A percentile compares a stretch with the other conserved stretches of the same genome.
Evolutionary conservation across 1,284 basidiomycete genomes (phyloP).

Genomic region (Neotropicomus parvogracilis): DNA sequence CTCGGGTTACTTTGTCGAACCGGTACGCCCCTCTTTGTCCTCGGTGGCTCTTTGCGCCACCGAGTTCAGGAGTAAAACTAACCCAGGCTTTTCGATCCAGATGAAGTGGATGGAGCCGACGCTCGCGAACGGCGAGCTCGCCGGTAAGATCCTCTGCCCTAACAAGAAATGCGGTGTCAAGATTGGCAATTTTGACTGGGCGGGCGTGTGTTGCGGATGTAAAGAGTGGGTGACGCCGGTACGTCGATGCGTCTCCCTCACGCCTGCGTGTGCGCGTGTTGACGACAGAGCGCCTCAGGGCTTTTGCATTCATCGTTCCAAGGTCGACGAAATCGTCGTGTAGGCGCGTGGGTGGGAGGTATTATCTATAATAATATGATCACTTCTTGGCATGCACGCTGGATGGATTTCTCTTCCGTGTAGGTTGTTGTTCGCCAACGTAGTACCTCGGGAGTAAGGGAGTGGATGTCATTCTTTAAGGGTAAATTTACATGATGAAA

Average conservation of each 20-base stretch:
- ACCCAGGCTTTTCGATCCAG: slow-evolving; percentile 34
- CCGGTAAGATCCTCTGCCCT: slow-evolving; percentile 89
- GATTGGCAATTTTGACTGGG: slow-evolving; percentile 96
- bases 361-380: neutral
- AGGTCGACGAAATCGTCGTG: slow-evolving; percentile 80
- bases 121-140: slow-evolving; percentile 68
- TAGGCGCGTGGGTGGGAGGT: slow-evolving; percentile 1
- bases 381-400: neutral
- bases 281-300: slow-evolving; percentile 45
- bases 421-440: neutral
- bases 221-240: slow-evolving; percentile 89
- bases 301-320: slow-evolving; percentile 85
- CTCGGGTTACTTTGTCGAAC: slow-evolving; percentile 95
- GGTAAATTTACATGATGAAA: slow-evolving; percentile 23
- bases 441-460: neutral
- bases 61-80: neutral
- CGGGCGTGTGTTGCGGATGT: slow-evolving; percentile 89
- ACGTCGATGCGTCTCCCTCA: slow-evolving; percentile 28
- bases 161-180: slow-evolving; percentile 87
- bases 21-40: slow-evolving; percentile 44
- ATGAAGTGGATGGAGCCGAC: slow-evolving; percentile 95
- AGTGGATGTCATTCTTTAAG: slow-evolving; percentile 19
- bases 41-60: neutral
- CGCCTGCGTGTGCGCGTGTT: neutral
- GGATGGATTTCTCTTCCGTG: no score